phyloP scores from a whole-genome alignment of 208 protist genomes.

The Crithidia acanthocephali region DNA sequence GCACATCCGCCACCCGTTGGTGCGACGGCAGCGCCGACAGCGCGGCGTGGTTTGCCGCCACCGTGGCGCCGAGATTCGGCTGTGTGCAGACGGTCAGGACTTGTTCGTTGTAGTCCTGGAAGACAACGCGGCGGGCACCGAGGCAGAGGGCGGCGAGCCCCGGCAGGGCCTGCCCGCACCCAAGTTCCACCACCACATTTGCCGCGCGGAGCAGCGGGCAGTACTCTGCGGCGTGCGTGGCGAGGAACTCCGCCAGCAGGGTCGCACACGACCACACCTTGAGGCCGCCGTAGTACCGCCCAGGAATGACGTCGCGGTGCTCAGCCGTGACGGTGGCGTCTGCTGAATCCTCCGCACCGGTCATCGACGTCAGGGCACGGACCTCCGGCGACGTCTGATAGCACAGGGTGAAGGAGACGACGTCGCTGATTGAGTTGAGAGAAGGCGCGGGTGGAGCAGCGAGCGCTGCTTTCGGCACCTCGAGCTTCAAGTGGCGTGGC shows the following conservation, averaged over 20 bases:
- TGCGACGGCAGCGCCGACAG: neutral
- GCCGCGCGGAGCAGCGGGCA: constrained; percentile 6
- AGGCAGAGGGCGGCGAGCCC: constrained; percentile 66
- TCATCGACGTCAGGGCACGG: constrained; percentile 36
- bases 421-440: neutral
- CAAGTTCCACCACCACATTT: constrained; percentile 69
- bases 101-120: constrained; percentile 91
- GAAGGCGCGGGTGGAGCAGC: neutral
- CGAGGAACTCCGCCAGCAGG: constrained; percentile 60
- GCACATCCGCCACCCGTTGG: neutral
- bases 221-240: constrained; percentile 42
- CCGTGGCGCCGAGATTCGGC: constrained; percentile 79
- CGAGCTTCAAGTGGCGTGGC: constrained; percentile 22
- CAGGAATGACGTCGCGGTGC: constrained; percentile 84
- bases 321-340: neutral
- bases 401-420: constrained; percentile 23
- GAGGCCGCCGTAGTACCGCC: constrained; percentile 87
- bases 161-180: constrained; percentile 81
- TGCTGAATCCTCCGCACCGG: neutral
- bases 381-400: constrained; percentile 59
- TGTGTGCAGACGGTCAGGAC: constrained; percentile 75
- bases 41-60: constrained; percentile 19
- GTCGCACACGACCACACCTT: constrained; percentile 92
- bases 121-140: constrained; percentile 58
- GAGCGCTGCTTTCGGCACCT: neutral